Evolutionary conservation across 306 rosid genomes (phyloP), one percentile per base, ranked within the genome.

Genomic region (Sphenostylis stenocarpa): DNA sequence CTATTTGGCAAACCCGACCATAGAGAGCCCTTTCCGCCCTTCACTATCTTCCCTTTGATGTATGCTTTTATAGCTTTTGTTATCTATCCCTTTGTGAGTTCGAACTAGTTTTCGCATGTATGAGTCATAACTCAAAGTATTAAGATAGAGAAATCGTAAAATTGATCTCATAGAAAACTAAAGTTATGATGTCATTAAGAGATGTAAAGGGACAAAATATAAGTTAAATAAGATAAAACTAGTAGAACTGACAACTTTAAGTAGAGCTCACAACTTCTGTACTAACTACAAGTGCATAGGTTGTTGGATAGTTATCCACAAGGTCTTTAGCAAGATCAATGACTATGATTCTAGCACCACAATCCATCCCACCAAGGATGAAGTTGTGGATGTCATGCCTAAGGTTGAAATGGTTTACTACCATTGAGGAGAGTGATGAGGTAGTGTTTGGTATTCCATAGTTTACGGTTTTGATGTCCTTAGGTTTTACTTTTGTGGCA

Each of bases 301-400:
- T 20, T 3, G 77, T 81, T 0, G 88, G 89, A 74, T 89, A 83
- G 0, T 84, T 89, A 73, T 77, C 87, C 2, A 91, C 69, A 51
- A 91, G 89, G 81, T 91, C 96, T 67, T 62, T 89, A 5, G 89
- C 93, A 4, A 91, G 83, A 77, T 89, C 96, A 47, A 91, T 67
- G 62, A 92, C 93, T 15, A 82, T 81, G 65, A 89, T 67, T 24
- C 96, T 93, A 3, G 96, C 96, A n/a, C 89, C 80, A 61, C 96
- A 91, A 5, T 91, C 93, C 90, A 89, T 89, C 20, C 91, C 96
- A 10, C 93, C 91, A 0, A 91, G 85, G 82, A 86, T 91, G 43
- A 84, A 91, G 72, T 90, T 91, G 1, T 87, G 89, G 6, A 91
- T 87, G 60, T 89, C 87, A 17, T 83, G 81, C 41, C 86, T 78